These are phyloP conservation scores for Flaveria bidentis DNA, from an alignment of 129 eudicot genomes.

Conservation along the genomic window DNA sequence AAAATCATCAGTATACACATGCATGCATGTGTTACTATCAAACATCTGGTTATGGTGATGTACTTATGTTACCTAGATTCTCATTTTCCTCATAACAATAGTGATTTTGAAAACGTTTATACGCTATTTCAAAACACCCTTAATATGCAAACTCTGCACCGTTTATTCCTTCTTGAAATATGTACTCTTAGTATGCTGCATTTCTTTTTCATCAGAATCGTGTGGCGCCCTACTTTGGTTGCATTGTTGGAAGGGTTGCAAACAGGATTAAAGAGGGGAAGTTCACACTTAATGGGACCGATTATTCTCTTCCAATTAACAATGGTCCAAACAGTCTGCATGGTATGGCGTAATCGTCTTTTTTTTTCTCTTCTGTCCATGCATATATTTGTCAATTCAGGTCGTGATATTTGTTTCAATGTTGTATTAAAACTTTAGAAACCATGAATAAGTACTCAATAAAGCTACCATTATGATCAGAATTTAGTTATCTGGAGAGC, in stretches of 20 bases:
- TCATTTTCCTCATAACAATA: not conserved
- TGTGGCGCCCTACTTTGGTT: slow-evolving; percentile 77
- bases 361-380: not conserved
- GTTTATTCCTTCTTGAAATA: slow-evolving; percentile 13
- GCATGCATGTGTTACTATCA: no score
- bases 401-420: not conserved
- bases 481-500: not conserved
- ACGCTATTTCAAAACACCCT: not conserved
- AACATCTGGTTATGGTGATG: no score
- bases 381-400: not conserved
- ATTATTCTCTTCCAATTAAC: slow-evolving; percentile 65
- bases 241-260: slow-evolving; percentile 97
- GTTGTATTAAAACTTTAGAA: not conserved
- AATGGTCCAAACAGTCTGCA: slow-evolving; percentile 90
- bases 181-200: not conserved
- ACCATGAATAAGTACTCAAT: not conserved
- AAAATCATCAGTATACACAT: no score
- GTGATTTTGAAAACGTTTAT: not conserved
- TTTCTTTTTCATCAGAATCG: slow-evolving; percentile 61
- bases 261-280: slow-evolving; percentile 96
- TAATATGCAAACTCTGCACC: not conserved
- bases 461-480: not conserved
- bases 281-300: slow-evolving; percentile 63
- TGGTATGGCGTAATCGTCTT: slow-evolving; percentile 42
- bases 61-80: not conserved